phyloP scores from a whole-genome alignment of 805 yeast genomes.

The Kockiozyma suomiensis region DNA sequence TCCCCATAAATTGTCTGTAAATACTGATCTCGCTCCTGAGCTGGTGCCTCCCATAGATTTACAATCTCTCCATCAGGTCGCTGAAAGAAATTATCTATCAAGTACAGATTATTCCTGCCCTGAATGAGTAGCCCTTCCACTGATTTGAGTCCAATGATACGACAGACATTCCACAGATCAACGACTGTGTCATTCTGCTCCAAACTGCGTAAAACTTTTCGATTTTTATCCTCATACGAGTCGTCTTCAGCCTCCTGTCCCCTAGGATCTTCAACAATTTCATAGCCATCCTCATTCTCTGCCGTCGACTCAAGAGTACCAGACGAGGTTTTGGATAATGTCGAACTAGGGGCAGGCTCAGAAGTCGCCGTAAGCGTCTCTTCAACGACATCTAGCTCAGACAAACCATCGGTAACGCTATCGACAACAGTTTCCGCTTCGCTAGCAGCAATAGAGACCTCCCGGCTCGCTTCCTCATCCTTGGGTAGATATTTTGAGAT shows the following conservation, averaged over 20 bases:
- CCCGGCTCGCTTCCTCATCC: conserved; percentile 24
- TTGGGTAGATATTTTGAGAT: conserved; percentile 51
- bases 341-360: neutral
- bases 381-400: conserved; percentile 13
- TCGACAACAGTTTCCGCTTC: neutral
- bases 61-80: conserved; percentile 56
- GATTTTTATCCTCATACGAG: conserved; percentile 60
- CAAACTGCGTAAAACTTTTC: conserved; percentile 71
- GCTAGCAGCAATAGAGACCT: neutral
- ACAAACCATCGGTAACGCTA: conserved; percentile 9
- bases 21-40: conserved; percentile 64
- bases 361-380: neutral
- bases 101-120: conserved; percentile 65
- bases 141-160: conserved; percentile 74
- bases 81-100: conserved; percentile 70
- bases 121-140: conserved; percentile 73
- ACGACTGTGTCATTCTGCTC: conserved; percentile 69
- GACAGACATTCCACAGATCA: conserved; percentile 75
- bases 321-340: conserved; percentile 11
- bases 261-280: conserved; percentile 37
- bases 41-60: conserved; percentile 67
- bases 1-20: conserved; percentile 60
- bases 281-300: conserved; percentile 38
- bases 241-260: conserved; percentile 36
- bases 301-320: conserved; percentile 24